Percentiles rank a stretch among this genome's conserved stretches.
Evolutionary conservation across 176 grass and related monocot species (phyloP).

Genomic region (Oryza coarctata): DNA sequence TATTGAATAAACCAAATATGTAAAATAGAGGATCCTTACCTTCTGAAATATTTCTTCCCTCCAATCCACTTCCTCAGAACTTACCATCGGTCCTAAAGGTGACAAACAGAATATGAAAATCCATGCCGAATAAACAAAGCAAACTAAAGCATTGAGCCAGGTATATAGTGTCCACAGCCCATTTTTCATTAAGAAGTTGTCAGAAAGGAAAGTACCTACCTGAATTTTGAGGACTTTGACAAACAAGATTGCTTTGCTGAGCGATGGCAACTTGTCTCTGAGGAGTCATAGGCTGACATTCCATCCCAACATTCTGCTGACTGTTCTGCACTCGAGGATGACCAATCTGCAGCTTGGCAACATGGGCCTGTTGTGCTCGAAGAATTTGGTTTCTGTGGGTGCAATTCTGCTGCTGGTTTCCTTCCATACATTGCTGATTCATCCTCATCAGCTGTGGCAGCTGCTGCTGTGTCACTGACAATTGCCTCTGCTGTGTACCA

Average conservation of each 20-base stretch:
- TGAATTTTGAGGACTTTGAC: slow-evolving; percentile 3
- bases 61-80: slow-evolving; percentile 2
- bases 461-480: neutral
- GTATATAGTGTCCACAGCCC: neutral
- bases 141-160: neutral
- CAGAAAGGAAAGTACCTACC: slow-evolving; percentile 27
- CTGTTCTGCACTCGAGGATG: slow-evolving; percentile 1
- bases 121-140: neutral
- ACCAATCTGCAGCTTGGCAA: neutral
- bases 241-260: neutral
- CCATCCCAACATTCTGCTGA: slow-evolving; percentile 15
- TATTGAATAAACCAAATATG: neutral
- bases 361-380: neutral
- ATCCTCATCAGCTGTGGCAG: neutral
- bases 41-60: slow-evolving; percentile 27
- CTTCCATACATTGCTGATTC: neutral
- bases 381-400: neutral
- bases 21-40: slow-evolving; percentile 1
- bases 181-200: neutral
- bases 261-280: neutral
- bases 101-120: neutral
- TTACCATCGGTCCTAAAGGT: neutral
- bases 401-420: neutral
- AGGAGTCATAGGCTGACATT: neutral
- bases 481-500: neutral